These are phyloP conservation scores for Lycium barbarum DNA, from an alignment of 257 asterid species.

Conservation along the genomic window DNA sequence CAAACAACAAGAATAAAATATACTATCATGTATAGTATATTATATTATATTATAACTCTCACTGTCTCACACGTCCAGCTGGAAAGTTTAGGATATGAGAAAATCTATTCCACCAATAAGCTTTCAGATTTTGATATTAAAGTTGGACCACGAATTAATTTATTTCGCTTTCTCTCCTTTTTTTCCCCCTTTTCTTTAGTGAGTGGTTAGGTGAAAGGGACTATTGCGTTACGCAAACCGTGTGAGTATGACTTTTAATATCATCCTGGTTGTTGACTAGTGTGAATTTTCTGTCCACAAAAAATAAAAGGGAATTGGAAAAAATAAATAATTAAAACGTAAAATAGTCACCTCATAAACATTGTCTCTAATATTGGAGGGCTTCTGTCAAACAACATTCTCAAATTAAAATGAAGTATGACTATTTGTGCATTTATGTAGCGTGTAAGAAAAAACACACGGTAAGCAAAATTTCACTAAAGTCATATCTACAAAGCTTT, in stretches of 20 bases:
- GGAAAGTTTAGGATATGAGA: conserved; percentile 22
- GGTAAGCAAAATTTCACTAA: background rate
- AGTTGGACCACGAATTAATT: conserved; percentile 28
- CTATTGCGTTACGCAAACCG: background rate
- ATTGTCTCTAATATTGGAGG: too few relatives aligned
- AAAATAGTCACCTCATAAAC: too few relatives aligned
- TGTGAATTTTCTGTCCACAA: conserved; percentile 5
- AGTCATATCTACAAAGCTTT: background rate
- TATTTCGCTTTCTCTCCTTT: background rate
- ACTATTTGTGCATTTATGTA: background rate
- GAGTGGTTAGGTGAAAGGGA: background rate
- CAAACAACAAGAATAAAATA: background rate
- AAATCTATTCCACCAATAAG: conserved; percentile 50
- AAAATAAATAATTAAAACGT: too few relatives aligned
- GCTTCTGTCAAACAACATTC: background rate
- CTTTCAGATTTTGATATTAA: conserved; percentile 40
- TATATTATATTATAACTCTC: background rate
- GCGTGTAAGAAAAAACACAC: background rate
- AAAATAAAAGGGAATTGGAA: background rate
- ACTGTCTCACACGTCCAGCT: background rate
- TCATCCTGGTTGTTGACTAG: background rate
- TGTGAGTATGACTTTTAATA: background rate
- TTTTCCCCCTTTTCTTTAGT: background rate
- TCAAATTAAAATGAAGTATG: background rate
- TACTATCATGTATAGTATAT: too few relatives aligned